Evolutionary conservation across 192 early-diverging fungal genomes (phyloP), one percentile per base, ranked within the genome.

Genomic region (Oehlia diaphana): DNA sequence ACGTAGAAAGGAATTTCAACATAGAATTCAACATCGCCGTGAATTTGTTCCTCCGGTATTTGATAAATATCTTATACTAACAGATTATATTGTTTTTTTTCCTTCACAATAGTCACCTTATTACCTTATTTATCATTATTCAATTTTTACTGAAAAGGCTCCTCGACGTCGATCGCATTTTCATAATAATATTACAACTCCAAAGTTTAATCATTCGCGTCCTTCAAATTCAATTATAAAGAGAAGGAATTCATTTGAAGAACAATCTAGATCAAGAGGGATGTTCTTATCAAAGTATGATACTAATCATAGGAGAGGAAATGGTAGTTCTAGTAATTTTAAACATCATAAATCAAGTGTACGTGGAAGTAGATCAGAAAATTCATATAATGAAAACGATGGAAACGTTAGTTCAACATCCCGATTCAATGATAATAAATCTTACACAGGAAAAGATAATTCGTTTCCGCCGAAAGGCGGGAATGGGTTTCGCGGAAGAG

Each of bases 1-100:
- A n/a, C 61, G 19, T 37, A 28, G 61, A 31, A 76, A 61, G 62
- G 74, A 63, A 39, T 33, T 28, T 37, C 61, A 76, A 53, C 72
- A 49, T 16, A 49, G 50, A 9, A 12, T 53, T 13, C 72, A 74
- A 28, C 44, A 61, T 21, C 72, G 72, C 9, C 72, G 50, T 44
- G 70, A 37, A 13, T 47, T 67, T 67, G n/a, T 16, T 44, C 68
- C 37, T 70, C 19, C 35, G 37, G 68, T 69, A 35, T 31, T 70
- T 21, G 31, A 26, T 21, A 31, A 31, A 0, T 33, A 66, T 66
- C 28, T 65, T 14, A 31, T 28, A 58, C 19, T 58, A 58, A 58
- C 53, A 58, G 2, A 58, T 58, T 47, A 47, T 28, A 26, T 64
- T 64, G n/a, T 28, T 64, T 33, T 33, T 67, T 67, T 35, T 42